Evolutionary conservation across 257 asterid species (phyloP), one percentile per base, ranked within the genome.

Genomic region (Asclepias syriaca): DNA sequence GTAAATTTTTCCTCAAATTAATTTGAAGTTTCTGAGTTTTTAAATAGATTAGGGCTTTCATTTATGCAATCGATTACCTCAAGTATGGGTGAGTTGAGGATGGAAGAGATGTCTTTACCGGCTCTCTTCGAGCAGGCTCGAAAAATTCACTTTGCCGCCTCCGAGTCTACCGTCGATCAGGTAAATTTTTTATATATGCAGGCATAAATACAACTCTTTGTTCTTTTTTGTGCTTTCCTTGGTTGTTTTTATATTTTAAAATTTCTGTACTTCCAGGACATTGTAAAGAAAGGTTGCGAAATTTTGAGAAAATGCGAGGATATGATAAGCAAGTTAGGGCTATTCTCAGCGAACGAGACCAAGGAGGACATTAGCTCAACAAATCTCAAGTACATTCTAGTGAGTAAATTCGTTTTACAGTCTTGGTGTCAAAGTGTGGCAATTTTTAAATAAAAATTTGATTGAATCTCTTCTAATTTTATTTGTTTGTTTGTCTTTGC

Each of bases 291-390:
- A 77, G 98, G 96, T 39, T 95, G 96, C 79, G 89, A 88, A 51
- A 24, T 83, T 73, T 77, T 88, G 88, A 73, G 75, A 70, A 85
- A 82, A 79, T 92, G 98, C 81, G 97, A 95, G 81, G 96, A 90
- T 9, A 95, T 92, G 97, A 76, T 88, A 11, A 88, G 88, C 45
- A 92, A 88, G 65, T 74, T 95, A 72, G 99, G 99, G 68, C 75
- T 94, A 39, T 94, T 94, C 76, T 91, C 98, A 2, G n/a, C 84
- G 3, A 95, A 95, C 67, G 99, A 92, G 84, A 85, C 93, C 7
- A 95, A 92, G 77, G 99, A 95, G 7, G 99, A 95, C 59, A 87
- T 95, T 74, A 92, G 91, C 85, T 88, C 99, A 21, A 63, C 85
- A 54, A 95, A 88, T 79, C 89, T 95, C 83, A 95, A 95, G 80